These are phyloP conservation scores for Fusarium equiseti DNA, from an alignment of 2,329 filamentous ascomycete genomes.

Conservation along the genomic window DNA sequence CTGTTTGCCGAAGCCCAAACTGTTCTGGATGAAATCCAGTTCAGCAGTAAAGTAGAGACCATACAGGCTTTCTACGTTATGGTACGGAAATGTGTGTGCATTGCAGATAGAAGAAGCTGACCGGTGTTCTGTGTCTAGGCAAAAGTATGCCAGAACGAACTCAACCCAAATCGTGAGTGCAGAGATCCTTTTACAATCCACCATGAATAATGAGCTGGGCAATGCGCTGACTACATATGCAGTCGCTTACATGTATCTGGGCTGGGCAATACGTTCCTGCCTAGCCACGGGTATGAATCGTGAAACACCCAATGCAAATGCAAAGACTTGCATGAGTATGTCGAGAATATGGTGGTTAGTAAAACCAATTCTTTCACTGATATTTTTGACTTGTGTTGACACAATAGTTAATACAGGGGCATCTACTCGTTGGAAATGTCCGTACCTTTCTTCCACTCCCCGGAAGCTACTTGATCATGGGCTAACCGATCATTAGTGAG, in stretches of 20 bases:
- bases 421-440: slow-evolving; percentile 16
- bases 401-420: background rate
- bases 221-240: background rate
- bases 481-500: background rate
- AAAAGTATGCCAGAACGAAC: slow-evolving; percentile 17
- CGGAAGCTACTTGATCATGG: background rate
- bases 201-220: background rate
- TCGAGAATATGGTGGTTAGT: slow-evolving; percentile 20
- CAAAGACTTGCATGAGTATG: background rate
- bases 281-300: slow-evolving; percentile 11
- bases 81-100: background rate
- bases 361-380: background rate
- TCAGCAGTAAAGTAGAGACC: slow-evolving; percentile 7
- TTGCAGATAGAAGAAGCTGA: background rate
- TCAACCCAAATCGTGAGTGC: slow-evolving; percentile 12
- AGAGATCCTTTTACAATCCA: background rate
- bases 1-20: slow-evolving; percentile 5
- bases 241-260: slow-evolving; percentile 19
- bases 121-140: background rate
- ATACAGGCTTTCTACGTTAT: slow-evolving; percentile 10
- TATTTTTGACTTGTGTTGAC: background rate
- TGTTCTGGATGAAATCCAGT: background rate
- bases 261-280: slow-evolving; percentile 9
- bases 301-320: background rate
- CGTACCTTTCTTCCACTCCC: background rate